Base-by-base conservation (phyloP, 495 filamentous ascomycete species). In the Corynascus novoguineensis region DNA sequence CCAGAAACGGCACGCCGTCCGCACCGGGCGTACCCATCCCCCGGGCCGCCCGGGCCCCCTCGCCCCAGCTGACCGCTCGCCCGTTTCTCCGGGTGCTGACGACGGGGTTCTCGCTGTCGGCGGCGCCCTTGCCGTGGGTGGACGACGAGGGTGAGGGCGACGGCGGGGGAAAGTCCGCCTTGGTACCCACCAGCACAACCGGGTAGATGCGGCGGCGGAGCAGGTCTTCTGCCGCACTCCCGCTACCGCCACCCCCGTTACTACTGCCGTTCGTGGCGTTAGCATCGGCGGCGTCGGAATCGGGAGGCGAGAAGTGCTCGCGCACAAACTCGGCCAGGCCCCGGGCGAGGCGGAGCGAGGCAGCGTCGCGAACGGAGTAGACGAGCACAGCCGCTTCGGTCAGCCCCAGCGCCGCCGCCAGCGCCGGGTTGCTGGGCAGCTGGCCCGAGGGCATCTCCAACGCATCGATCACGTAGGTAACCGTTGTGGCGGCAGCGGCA, bases 331-430 rank as follows among this genome's bases (percentile, higher is more conserved):
- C 60, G 53, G 68, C 62, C 0, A 76, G 45, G 35, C 60, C 59
- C 31, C 55, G 57, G 9, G 64, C 60, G 9, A 72, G 50, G 3
- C 31, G 27, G 31, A 76, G 70, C 1, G 73, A 73, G 11, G 64
- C 51, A 14, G 64, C 49, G 37, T 71, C 69, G 44, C 51, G 55
- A 19, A 74, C 71, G 38, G 68, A 63, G 55, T 77, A 77, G 12
- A 75, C 61, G 3, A 78, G 58, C 3, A 75, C 51, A 4, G 69
- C 73, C 15, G 69, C 72, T 50, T 76, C 73, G 34, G 75, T 75
- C 40, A 72, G 68, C 34, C 62, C 57, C 32, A 73, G 64, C 4
- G 74, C 72, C 40, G 71, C 66, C 29, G 61, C 61, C 19, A 76
- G 67, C 25, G 64, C 57, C 5, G 68, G 68, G 51, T 66, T 63